Evolutionary conservation across 345 rosid species (phyloP), one percentile per base, ranked within the genome.

Genomic region (Nephelium lappaceum): DNA sequence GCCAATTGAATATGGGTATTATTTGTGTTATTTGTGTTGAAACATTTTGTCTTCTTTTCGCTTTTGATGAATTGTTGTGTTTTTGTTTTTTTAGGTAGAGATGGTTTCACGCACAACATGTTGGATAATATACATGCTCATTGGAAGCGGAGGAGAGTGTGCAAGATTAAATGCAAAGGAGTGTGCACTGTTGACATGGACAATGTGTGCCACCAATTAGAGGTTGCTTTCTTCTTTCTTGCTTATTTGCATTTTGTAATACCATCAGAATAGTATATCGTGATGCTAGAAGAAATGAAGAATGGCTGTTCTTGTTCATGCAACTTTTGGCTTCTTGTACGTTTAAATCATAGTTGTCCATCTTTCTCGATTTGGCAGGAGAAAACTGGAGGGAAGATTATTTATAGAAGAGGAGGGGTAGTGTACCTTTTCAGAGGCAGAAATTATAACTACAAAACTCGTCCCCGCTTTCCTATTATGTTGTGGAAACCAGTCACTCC

Each of bases 71-170:
- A 80, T 67, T 73, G 41, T 27, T 25, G 10, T 82, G 27, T 31
- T 31, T 1, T 31, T 31, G 3, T 31, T 31, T n/a, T 65, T 81
- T 78, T 83, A 95, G 99, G 98, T 53, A 96, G 99, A 83, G 99
- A 96, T 92, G 98, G 99, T 16, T 87, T 96, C 75, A 92, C 97
- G 0, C 99, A 93, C 86, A 93, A 93, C 85, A 93, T 95, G 99
- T 81, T 95, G 84, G 95, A 92, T 53, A 93, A 93, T 78, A 91
- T 95, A 80, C 98, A 96, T 82, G 91, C 95, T 51, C 91, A 85
- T 57, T 92, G 99, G 97, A 93, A 92, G 85, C 81, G 97, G 49
- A 78, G 92, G 51, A 90, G 98, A 75, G 98, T 88, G 5, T 96
- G 98, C 86, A 96, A 91, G 90, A 92, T 93, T 47, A 93, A 90